These are phyloP conservation scores for Viola odorata DNA, from an alignment of 345 rosid genomes.

Conservation along the genomic window DNA sequence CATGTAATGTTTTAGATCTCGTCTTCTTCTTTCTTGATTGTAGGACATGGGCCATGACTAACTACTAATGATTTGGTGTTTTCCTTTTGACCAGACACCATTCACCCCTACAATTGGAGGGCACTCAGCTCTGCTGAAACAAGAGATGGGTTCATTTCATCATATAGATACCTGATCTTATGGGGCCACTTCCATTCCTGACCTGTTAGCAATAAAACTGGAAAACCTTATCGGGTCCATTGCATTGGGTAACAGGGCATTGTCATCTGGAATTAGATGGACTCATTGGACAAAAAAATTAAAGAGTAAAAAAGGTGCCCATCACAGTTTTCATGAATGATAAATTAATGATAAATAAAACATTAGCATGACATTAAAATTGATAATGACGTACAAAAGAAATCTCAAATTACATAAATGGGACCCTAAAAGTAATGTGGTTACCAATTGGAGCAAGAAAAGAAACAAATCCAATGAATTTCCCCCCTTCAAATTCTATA, in stretches of 20 bases:
- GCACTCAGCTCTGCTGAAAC: background rate
- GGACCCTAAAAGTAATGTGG: background rate
- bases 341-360: background rate
- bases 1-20: no score
- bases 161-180: no score
- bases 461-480: no score
- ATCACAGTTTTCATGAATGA: background rate
- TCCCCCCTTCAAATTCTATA: no score
- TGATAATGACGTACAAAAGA: background rate
- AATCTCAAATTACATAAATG: background rate
- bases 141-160: conserved; percentile 1
- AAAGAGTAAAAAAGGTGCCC: background rate
- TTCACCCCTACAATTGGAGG: conserved; percentile 3
- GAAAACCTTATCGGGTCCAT: conserved; percentile 19
- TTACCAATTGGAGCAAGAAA: no score
- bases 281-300: background rate
- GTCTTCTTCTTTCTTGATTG: background rate
- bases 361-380: background rate
- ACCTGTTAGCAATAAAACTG: conserved; percentile 2
- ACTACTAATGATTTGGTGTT: conserved; percentile 11
- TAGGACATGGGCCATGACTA: conserved; percentile 13
- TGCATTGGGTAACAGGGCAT: background rate
- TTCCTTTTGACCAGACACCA: conserved; percentile 13
- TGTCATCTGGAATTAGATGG: conserved; percentile 11
- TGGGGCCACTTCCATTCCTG: background rate